phyloP scores from a whole-genome alignment of 2,329 filamentous ascomycete species.

The Neofusicoccum ribis region DNA sequence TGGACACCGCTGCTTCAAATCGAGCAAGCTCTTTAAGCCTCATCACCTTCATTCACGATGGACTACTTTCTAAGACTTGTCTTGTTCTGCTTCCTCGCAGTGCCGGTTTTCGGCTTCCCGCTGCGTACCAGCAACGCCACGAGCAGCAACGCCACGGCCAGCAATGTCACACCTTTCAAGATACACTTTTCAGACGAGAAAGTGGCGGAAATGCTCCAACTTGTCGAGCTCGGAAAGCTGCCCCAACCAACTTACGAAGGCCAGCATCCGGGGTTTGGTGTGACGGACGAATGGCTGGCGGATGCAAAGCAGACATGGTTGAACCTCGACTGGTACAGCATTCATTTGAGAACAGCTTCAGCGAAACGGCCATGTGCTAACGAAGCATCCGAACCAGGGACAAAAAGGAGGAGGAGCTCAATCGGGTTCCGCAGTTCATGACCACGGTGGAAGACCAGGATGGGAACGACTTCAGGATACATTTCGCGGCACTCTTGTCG shows the following conservation, averaged over 20 bases:
- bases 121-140: not conserved
- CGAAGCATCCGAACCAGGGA: not conserved
- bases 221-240: slow-evolving; percentile 28
- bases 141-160: not conserved
- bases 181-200: not conserved
- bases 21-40: not conserved
- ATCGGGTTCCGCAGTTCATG: slow-evolving; percentile 17
- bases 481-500: slow-evolving; percentile 59
- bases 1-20: no score
- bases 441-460: slow-evolving; percentile 41
- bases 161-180: not conserved
- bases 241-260: slow-evolving; percentile 15
- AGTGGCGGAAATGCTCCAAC: not conserved
- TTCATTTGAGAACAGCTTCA: not conserved
- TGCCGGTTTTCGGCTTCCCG: not conserved
- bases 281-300: slow-evolving; percentile 35
- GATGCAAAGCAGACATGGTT: slow-evolving; percentile 39
- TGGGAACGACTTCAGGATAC: slow-evolving; percentile 44
- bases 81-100: not conserved
- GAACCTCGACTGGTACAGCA: slow-evolving; percentile 38
- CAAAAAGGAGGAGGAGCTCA: not conserved
- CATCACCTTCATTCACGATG: not conserved
- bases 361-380: not conserved
- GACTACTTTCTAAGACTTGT: not conserved
- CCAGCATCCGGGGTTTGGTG: slow-evolving; percentile 29